Base-by-base conservation (phyloP, 768 basidiomycete genomes). In the Rhodotorula sphaerocarpa region DNA sequence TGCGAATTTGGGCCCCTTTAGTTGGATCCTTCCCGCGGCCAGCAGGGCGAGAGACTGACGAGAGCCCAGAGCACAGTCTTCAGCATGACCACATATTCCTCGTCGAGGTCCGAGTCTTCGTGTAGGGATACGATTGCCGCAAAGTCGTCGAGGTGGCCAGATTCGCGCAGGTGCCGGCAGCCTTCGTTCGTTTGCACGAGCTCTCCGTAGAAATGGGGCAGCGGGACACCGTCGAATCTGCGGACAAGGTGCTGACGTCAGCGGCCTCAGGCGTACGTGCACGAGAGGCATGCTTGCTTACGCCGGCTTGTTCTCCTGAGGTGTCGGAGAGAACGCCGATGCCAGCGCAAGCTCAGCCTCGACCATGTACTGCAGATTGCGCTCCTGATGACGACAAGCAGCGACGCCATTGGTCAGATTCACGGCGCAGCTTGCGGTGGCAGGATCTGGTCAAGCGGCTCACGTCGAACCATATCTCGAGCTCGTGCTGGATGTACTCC, bases 21-120 rank as follows among this genome's bases (percentile, higher is more conserved):
- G 50, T 3, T 31, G 27, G 7, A n/a, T n/a, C n/a, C n/a, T n/a
- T n/a, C n/a, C n/a, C n/a, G 4, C 25, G 7, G 3, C n/a, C 25
- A 2, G 21, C 28, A 30, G 46, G 20, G 7, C 27, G 18, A 50
- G 12, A 25, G 39, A 43, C 57, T 47, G 75, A 96, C 93, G 58
- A 97, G 86, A 7, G 90, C 90, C 95, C 95, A 99, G 1, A 97
- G 78, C 20, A 91, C 87, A 72, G 90, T 93, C 76, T 99, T 97
- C 47, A 99, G 75, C 75, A 88, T 91, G 71, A 86, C 78, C 51
- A 96, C 86, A 41, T 95, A 79, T 44, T 87, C 88, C 18, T 82
- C 75, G 73, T 97, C 93, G 59, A 85, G 82, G 51, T 81, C 82
- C 25, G 85, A 86, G 25, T 65, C 58, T 2, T 39, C 61, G 74